Conservation (phyloP, 2,329 filamentous ascomycete species). For the Aspergillus jensenii region DNA sequence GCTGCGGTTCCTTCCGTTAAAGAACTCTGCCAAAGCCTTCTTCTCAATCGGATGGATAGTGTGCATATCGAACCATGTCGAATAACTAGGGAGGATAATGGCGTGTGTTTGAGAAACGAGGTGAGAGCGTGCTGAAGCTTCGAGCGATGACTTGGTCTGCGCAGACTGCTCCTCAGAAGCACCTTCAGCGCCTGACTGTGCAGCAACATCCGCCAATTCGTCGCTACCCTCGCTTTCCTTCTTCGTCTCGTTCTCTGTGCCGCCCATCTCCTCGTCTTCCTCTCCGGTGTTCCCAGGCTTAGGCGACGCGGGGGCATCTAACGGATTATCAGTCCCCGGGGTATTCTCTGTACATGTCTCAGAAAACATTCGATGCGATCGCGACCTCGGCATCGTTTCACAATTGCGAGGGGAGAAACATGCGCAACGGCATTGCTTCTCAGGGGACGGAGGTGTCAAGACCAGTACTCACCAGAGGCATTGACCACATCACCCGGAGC, state of each 20-base stretch:
- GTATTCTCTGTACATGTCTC: slow-evolving; percentile 29
- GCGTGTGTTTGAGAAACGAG: slow-evolving; percentile 91
- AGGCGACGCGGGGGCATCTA: slow-evolving; percentile 67
- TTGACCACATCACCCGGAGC: slow-evolving; percentile 28
- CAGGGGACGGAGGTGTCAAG: slow-evolving; percentile 11
- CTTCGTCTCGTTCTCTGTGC: slow-evolving; percentile 50
- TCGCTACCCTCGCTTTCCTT: slow-evolving; percentile 47
- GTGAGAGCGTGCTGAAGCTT: slow-evolving; percentile 85
- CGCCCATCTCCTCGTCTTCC: slow-evolving; percentile 80
- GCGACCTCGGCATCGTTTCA: slow-evolving; percentile 25
- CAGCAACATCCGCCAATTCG: slow-evolving; percentile 47
- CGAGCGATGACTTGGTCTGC: slow-evolving; percentile 75
- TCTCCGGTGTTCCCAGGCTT: slow-evolving; percentile 60
- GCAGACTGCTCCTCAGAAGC: slow-evolving; percentile 56
- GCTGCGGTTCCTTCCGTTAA: slow-evolving; percentile 97
- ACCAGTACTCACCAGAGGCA: slow-evolving; percentile 32
- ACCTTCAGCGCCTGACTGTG: slow-evolving; percentile 47
- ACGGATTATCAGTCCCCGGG: slow-evolving; percentile 60
- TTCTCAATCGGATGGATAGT: slow-evolving; percentile 85
- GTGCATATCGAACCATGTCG: slow-evolving; percentile 99
- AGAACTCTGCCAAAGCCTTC: slow-evolving; percentile 95
- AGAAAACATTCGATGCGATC: slow-evolving; percentile 34
- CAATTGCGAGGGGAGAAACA: slow-evolving; percentile 19
- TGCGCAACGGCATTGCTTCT: not conserved
- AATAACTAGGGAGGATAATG: slow-evolving; percentile 96